These are phyloP conservation scores for Asterionellopsis glacialis DNA, from an alignment of 108 stramenopile species.

Conservation along the genomic window DNA sequence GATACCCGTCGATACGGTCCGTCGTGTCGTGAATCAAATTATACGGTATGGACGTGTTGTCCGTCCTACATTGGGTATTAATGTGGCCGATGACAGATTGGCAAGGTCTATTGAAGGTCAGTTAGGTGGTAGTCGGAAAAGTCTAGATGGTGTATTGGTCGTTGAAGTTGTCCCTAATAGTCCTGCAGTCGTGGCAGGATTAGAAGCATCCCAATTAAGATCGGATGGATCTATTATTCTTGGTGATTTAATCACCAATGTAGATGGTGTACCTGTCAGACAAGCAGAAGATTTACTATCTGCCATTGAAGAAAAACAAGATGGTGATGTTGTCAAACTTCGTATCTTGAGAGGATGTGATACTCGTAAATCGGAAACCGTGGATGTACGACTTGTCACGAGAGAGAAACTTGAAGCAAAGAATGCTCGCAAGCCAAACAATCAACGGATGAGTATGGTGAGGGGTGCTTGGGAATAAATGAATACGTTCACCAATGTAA, in stretches of 20 bases:
- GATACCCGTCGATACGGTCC: conserved; percentile 81
- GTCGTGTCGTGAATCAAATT: conserved; percentile 69
- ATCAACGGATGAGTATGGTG: too few relatives aligned
- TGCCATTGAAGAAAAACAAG: conserved; percentile 64
- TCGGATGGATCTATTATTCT: conserved; percentile 44
- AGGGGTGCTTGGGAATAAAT: too few relatives aligned
- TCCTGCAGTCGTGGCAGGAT: conserved; percentile 42
- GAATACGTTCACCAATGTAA: too few relatives aligned
- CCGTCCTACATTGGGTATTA: conserved; percentile 80
- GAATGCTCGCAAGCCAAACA: background rate
- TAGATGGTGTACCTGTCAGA: conserved; percentile 49
- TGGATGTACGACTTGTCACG: conserved; percentile 11
- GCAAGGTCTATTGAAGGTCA: conserved; percentile 40
- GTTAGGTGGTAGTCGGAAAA: conserved; percentile 17
- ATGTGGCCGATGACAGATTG: conserved; percentile 57
- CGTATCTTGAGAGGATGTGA: conserved; percentile 8
- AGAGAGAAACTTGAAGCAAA: conserved; percentile 2
- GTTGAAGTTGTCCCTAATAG: conserved; percentile 43
- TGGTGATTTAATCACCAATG: conserved; percentile 57
- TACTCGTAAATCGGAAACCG: conserved; percentile 6
- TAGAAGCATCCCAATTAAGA: conserved; percentile 29
- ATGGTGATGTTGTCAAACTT: conserved; percentile 55
- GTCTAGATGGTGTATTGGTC: conserved; percentile 56
- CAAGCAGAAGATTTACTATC: conserved; percentile 63
- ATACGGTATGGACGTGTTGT: conserved; percentile 71